Evolutionary conservation across 202 grass and related monocot genomes (phyloP), one percentile per base, ranked within the genome.

Genomic region (Bolboschoenoplectus hybrid): DNA sequence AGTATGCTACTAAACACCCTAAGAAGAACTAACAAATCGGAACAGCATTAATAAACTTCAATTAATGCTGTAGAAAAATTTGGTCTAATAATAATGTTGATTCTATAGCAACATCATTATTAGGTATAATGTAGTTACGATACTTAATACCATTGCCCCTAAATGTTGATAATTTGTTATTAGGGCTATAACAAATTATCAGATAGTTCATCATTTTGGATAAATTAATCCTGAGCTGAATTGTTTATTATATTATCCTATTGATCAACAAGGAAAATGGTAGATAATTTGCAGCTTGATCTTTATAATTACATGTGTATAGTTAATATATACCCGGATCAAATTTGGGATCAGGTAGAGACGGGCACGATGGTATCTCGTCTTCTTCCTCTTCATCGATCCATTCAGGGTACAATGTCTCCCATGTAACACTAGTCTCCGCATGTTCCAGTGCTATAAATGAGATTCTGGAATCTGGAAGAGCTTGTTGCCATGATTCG

Each of bases 321-420:
- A 60, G n/a, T 9, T 41, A 46, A 5, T 20, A 5, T 13, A 58
- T 69, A 34, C 19, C 89, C 0, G 34, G 9, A 36, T 62, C 20
- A 26, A 67, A 40, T 11, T 91, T 76, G 0, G 89, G 92, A n/a
- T 90, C 86, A 6, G 92, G 89, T n/a, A 97, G 82, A 51, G 89
- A 88, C 0, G 94, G 94, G 81, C 94, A 97, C 43, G 57, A 35
- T 3, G 89, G 89, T 34, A 88, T 88, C 6, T 56, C 45, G 3
- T 38, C 44, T 53, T 88, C 74, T 67, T 88, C 73, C 63, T 91
- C 86, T 79, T 97, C 94, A 60, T 97, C 86, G 64, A 97, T 92
- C 94, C 92, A 97, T 69, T 65, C 70, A 17, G 94, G 94, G 66
- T 97, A 97, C 1, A 97, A 84, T 13, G 77, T n/a, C 35, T 81